Conservation (phyloP, 2,329 filamentous ascomycete species). For the Diaporthe destruens region DNA sequence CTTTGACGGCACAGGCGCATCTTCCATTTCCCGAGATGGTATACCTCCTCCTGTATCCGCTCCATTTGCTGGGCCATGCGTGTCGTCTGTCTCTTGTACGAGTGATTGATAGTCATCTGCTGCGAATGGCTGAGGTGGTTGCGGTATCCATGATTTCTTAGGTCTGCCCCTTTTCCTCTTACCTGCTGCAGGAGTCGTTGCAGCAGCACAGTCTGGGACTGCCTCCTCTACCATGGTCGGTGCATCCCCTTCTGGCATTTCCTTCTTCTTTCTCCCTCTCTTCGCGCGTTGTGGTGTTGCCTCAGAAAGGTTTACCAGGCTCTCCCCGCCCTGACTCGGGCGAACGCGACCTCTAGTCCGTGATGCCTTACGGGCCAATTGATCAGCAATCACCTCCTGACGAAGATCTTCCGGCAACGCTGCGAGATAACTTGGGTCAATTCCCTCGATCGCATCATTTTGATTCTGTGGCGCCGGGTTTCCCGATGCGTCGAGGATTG, state of each 20-base stretch:
- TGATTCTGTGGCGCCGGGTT: constrained; percentile 11
- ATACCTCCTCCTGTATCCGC: not conserved
- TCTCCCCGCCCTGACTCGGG: constrained; percentile 6
- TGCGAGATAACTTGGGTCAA: constrained; percentile 37
- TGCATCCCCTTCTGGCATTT: constrained; percentile 24
- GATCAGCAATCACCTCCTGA: constrained; percentile 37
- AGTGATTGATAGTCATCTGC: constrained; percentile 9
- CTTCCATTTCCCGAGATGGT: not conserved
- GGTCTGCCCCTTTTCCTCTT: constrained; percentile 59
- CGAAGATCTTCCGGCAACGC: constrained; percentile 38
- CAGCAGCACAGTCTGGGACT: constrained; percentile 34
- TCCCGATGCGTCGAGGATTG: constrained; percentile 24
- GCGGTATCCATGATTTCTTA: constrained; percentile 51
- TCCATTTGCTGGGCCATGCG: not conserved
- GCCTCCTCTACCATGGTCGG: not conserved
- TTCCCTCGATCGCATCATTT: not conserved
- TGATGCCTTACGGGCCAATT: constrained; percentile 29
- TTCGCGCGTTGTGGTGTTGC: constrained; percentile 46
- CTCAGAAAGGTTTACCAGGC: constrained; percentile 7
- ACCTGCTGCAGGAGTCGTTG: constrained; percentile 8
- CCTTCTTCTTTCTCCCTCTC: constrained; percentile 49
- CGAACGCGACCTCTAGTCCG: constrained; percentile 40
- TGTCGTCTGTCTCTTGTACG: constrained; percentile 9
- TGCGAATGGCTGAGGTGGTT: constrained; percentile 27
- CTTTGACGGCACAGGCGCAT: not conserved